These are phyloP conservation scores for Serpula lacrymans DNA, from an alignment of 768 basidiomycete genomes.

Conservation along the genomic window DNA sequence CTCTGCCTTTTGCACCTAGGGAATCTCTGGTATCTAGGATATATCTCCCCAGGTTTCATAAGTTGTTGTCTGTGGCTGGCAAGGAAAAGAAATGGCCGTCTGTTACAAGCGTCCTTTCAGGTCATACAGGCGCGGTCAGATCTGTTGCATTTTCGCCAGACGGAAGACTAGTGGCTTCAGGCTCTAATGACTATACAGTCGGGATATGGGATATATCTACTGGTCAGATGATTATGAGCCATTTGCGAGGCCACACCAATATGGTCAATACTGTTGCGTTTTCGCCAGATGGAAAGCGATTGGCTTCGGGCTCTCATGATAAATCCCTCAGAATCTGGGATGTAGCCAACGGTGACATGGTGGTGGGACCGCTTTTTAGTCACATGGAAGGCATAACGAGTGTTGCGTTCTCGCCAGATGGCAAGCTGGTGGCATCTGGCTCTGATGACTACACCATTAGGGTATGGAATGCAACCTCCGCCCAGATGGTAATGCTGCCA, in stretches of 20 bases:
- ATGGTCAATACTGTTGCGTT: background rate
- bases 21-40: slow-evolving; percentile 28
- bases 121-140: background rate
- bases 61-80: too few species aligned
- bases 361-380: background rate
- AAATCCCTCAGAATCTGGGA: slow-evolving; percentile 1
- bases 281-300: background rate
- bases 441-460: background rate
- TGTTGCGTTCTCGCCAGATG: slow-evolving; percentile 4
- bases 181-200: slow-evolving; percentile 6
- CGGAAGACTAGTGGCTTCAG: slow-evolving; percentile 2
- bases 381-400: background rate
- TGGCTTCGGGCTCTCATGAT: slow-evolving; percentile 3
- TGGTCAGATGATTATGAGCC: too few species aligned
- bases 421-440: slow-evolving; percentile 1
- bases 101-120: background rate
- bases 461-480: slow-evolving; percentile 6
- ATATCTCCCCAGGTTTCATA: too few species aligned
- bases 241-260: slow-evolving; percentile 3
- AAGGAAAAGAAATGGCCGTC: background rate
- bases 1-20: slow-evolving; percentile 18
- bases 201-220: slow-evolving; percentile 7
- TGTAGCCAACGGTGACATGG: background rate
- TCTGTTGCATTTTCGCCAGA: slow-evolving; percentile 9
- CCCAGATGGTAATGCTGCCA: background rate